Base-by-base conservation (phyloP, 2,329 filamentous ascomycete genomes). In the Botrytis hyacinthi region DNA sequence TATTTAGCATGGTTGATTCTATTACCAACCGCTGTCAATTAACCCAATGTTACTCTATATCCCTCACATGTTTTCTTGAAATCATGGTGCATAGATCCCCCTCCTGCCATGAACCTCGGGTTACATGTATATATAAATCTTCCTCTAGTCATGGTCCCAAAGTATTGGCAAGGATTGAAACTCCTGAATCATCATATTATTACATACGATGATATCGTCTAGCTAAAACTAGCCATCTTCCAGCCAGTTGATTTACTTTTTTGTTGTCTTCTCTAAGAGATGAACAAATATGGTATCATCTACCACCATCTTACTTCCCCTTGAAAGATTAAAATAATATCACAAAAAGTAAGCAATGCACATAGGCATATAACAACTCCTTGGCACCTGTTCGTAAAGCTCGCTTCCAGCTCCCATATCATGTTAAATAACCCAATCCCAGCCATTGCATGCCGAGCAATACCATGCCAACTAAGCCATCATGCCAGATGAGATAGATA, bases 311-410 rank as follows among this genome's bases (percentile, higher is more conserved):
- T 62, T 44, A 61, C 16, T 46, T 26, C 57, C 66, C 40, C 26
- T 51, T 26, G n/a, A 54, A 61, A 73, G 37, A 73, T 73, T 69
- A 73, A 48, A 48, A 37, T 57, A 61, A 51, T 73, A 69, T 59
- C 40, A 62, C 63, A 60, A 59, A 60, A 61, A 69, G 69, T 51
- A 63, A 48, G 29, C 37, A 46, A 69, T 42, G 71, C 63, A 69
- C 51, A 59, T 46, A 69, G 59, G 71, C 71, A 73, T 22, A 40
- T 46, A 69, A 69, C 32, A 46, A 72, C 62, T 69, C 63, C 71
- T 46, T 69, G 60, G 63, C 63, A 69, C 71, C 71, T 62, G 65
- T 59, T 73, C 71, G 44, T 69, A 61, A 61, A 66, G 63, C 51
- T 57, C 63, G 70, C 40, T 66, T 62, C 26, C 32, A 57, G 35